These are phyloP conservation scores for Ballota nigra DNA, from an alignment of 257 asterid species.

Conservation along the genomic window DNA sequence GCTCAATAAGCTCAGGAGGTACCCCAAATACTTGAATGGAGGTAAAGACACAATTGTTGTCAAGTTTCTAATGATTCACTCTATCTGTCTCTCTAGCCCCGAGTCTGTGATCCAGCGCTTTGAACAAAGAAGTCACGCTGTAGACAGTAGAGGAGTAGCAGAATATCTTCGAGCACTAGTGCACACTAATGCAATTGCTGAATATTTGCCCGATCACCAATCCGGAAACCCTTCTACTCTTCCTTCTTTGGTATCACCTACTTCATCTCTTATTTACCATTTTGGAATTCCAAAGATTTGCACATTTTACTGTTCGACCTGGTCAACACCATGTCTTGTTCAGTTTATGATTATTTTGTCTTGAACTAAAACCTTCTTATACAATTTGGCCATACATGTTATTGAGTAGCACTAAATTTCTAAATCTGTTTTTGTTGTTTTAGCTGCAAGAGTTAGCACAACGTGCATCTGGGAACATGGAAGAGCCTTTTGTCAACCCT, in stretches of 20 bases:
- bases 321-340: background rate
- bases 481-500: conserved; percentile 71
- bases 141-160: conserved; percentile 89
- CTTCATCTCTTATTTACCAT: background rate
- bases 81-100: conserved; percentile 48
- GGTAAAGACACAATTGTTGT: too few species aligned
- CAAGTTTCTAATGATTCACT: conserved; percentile 19
- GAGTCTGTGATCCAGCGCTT: conserved; percentile 92
- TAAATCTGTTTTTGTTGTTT: conserved; percentile 15
- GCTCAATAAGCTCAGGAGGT: conserved; percentile 93
- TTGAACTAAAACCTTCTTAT: background rate
- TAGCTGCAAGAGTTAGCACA: conserved; percentile 96
- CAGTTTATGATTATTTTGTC: background rate
- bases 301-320: too few species aligned
- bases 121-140: conserved; percentile 83
- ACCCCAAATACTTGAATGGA: too few species aligned
- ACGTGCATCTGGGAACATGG: conserved; percentile 74
- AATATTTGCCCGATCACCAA: conserved; percentile 87
- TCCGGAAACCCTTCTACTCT: conserved; percentile 92
- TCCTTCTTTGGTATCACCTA: conserved; percentile 81
- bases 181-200: conserved; percentile 71
- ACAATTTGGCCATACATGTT: background rate
- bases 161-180: conserved; percentile 92
- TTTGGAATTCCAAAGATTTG: too few species aligned
- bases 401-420: background rate